Evolutionary conservation across 768 basidiomycete genomes (phyloP).

Genomic region (Tricholoma sp.): DNA sequence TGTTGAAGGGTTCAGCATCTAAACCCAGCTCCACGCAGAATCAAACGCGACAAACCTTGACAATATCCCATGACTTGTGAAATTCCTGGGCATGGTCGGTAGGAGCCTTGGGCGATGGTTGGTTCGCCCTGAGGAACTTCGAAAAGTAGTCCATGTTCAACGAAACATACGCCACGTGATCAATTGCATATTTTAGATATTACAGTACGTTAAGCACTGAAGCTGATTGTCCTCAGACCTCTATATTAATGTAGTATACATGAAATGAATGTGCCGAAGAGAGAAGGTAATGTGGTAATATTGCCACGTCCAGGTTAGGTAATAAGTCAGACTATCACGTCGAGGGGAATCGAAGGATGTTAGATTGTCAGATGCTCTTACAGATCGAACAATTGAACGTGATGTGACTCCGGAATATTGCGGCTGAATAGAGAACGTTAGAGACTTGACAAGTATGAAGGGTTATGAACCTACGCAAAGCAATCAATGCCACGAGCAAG

Average conservation of each 20-base stretch:
- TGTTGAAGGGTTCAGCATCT: conserved; percentile 24
- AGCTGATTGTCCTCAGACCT: background rate
- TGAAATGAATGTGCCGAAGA: conserved; percentile 13
- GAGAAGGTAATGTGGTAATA: conserved; percentile 12
- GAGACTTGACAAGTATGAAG: background rate
- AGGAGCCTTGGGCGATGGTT: conserved; percentile 43
- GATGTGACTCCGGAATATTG: conserved; percentile 77
- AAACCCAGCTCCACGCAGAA: background rate
- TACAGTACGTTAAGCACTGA: no score
- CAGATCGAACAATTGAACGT: conserved; percentile 78
- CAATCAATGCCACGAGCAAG: conserved; percentile 74
- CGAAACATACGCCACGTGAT: background rate
- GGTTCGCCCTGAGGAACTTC: conserved; percentile 57
- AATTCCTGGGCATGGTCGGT: conserved; percentile 73
- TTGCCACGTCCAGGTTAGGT: conserved; percentile 14
- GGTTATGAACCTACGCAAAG: conserved; percentile 58
- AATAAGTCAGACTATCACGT: conserved; percentile 14
- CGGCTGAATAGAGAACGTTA: conserved; percentile 42
- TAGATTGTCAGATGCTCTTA: conserved; percentile 72
- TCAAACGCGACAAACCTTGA: conserved; percentile 48
- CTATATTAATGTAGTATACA: conserved; percentile 20
- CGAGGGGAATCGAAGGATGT: conserved; percentile 17
- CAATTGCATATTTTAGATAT: no score
- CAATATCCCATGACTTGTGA: conserved; percentile 65
- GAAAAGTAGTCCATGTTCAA: conserved; percentile 77